phyloP scores from a whole-genome alignment of 2,329 filamentous ascomycete species.

The Lachnellula cervina region DNA sequence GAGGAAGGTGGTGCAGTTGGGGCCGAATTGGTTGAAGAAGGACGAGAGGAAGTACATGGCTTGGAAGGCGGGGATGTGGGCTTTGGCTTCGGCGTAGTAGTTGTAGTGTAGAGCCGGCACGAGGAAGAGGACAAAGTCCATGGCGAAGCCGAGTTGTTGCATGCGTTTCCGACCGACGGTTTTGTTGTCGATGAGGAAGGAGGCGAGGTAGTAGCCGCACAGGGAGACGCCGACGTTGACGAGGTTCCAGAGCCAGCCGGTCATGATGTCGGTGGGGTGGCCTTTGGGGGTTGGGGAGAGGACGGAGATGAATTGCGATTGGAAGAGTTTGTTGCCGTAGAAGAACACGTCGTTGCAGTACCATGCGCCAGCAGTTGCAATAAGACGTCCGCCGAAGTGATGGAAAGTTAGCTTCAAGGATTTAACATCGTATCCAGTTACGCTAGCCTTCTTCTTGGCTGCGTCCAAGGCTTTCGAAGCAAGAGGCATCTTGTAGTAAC shows the following conservation, averaged over 20 bases:
- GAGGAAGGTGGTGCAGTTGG: slow-evolving; percentile 90
- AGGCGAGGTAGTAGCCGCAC: slow-evolving; percentile 83
- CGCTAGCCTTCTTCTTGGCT: slow-evolving; percentile 79
- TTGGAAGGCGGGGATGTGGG: slow-evolving; percentile 83
- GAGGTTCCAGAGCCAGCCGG: slow-evolving; percentile 86
- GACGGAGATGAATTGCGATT: slow-evolving; percentile 81
- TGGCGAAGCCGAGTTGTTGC: slow-evolving; percentile 90
- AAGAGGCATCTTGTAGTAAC: slow-evolving; percentile 88
- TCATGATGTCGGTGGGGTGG: slow-evolving; percentile 57
- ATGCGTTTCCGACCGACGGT: slow-evolving; percentile 94
- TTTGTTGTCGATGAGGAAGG: slow-evolving; percentile 40
- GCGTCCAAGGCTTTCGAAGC: slow-evolving; percentile 76
- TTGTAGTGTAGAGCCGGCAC: slow-evolving; percentile 84
- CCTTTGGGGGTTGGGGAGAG: slow-evolving; percentile 55
- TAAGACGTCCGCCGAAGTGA: slow-evolving; percentile 79
- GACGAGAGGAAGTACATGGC: slow-evolving; percentile 97
- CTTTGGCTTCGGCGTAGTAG: slow-evolving; percentile 64
- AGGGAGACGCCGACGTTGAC: slow-evolving; percentile 86
- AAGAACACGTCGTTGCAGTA: slow-evolving; percentile 98
- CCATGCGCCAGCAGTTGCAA: slow-evolving; percentile 86
- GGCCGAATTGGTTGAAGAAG: slow-evolving; percentile 99
- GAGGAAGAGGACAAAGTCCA: slow-evolving; percentile 90
- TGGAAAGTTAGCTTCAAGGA: slow-evolving; percentile 73
- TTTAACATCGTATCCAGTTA: slow-evolving; percentile 88
- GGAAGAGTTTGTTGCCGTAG: slow-evolving; percentile 98